Conservation (phyloP, 352 stramenopile genomes). For the Pythium monospermum region DNA sequence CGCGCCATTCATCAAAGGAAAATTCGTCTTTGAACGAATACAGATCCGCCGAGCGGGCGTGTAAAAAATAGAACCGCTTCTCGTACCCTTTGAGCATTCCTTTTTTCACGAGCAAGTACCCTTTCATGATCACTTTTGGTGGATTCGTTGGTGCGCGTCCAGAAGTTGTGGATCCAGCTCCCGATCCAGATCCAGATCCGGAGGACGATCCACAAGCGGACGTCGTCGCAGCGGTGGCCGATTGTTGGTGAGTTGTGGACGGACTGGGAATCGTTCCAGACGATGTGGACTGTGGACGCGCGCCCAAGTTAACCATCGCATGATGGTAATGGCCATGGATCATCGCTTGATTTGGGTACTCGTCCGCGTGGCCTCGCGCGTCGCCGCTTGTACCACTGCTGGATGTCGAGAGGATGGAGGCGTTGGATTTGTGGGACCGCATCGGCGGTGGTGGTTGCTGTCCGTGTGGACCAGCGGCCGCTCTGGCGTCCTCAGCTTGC, state of each 20-base stretch:
- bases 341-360: too few relatives aligned
- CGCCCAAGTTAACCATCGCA: too few relatives aligned
- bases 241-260: background rate
- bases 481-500: background rate
- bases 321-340: too few relatives aligned
- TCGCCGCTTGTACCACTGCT: background rate
- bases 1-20: slow-evolving; percentile 55
- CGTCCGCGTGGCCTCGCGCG: too few relatives aligned
- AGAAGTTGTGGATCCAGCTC: background rate
- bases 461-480: background rate
- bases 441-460: background rate
- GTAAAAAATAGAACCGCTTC: slow-evolving; percentile 67
- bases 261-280: background rate
- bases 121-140: slow-evolving; percentile 23
- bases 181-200: slow-evolving; percentile 1
- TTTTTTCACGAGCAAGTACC: slow-evolving; percentile 41
- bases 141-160: background rate
- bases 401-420: slow-evolving; percentile 6
- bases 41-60: slow-evolving; percentile 29
- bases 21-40: slow-evolving; percentile 64
- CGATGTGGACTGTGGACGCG: background rate
- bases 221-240: background rate
- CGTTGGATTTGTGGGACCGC: slow-evolving; percentile 5
- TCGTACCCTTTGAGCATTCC: slow-evolving; percentile 55
- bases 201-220: background rate